These are phyloP conservation scores for Trichoderma koningii DNA, from an alignment of 2,329 filamentous ascomycete genomes.

Conservation along the genomic window DNA sequence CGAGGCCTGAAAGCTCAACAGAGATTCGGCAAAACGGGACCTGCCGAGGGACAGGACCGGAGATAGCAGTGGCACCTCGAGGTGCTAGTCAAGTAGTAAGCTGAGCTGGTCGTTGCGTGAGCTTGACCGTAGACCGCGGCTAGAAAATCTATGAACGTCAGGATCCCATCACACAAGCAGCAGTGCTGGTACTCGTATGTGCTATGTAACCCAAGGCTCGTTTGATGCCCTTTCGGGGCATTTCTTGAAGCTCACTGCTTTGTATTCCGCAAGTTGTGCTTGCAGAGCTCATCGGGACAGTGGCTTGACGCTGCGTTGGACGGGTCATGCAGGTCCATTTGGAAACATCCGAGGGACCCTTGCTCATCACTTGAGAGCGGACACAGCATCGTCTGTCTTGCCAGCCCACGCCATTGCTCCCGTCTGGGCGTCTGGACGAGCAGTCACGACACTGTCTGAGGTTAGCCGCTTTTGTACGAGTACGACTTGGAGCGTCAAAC, in stretches of 20 bases:
- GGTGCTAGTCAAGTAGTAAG: background rate
- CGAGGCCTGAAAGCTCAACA: background rate
- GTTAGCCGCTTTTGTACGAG: constrained; percentile 5
- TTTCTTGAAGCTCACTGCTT: background rate
- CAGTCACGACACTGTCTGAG: constrained; percentile 6
- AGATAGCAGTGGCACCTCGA: background rate
- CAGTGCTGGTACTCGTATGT: background rate
- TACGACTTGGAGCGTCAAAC: background rate
- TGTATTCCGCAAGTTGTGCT: too few relatives aligned
- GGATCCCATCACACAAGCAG: background rate
- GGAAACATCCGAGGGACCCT: background rate
- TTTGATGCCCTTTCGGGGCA: background rate
- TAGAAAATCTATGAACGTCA: background rate
- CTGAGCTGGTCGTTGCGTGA: background rate
- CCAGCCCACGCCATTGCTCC: background rate
- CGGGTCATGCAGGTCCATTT: background rate
- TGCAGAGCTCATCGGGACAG: background rate
- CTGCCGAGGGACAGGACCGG: constrained; percentile 8
- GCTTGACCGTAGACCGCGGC: background rate
- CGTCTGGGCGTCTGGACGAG: background rate
- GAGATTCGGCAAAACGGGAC: constrained; percentile 10
- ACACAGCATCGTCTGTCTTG: background rate
- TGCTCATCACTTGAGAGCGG: background rate
- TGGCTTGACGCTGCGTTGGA: background rate
- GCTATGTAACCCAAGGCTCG: background rate